Evolutionary conservation across 116 monocot species (phyloP), one percentile per base, ranked within the genome.

Genomic region (Posidonia oceanica): DNA sequence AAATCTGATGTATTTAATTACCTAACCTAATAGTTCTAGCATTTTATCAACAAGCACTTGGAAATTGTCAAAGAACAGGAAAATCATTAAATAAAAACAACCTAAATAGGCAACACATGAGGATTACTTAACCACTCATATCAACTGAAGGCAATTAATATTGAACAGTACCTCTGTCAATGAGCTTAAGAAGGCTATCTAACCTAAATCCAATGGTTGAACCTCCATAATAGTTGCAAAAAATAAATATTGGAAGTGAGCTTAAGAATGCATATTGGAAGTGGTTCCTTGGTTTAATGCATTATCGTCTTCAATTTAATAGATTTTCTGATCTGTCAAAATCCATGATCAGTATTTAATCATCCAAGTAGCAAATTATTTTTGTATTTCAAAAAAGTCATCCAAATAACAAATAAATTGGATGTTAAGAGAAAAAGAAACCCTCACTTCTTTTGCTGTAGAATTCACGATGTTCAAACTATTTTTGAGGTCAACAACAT

Each of bases 201-300:
- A 95, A 80, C 61, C 83, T 83, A 84, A 95, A 95, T 59, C 94
- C 94, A 72, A 95, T 75, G 15, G 94, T 91, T 70, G 91, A 83
- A 74, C 94, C 91, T 95, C 79, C 13, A 69, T 52, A 68, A 7
- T 29, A 29, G 29, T 29, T 29, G 29, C 29, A 29, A 29, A 29
- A 29, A 0, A 29, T 29, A 29, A 29, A 29, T 29, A 29, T 29
- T 29, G 29, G 29, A 29, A 29, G 29, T 29, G 29, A 29, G 29
- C 29, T 29, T 29, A 29, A 29, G 29, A 29, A 29, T 0, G 29
- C 29, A 29, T 29, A 29, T 29, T 29, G 29, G 29, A 29, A 29
- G 29, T 29, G 62, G 96, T 97, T 61, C 96, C 96, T 77, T 97
- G 96, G 78, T 97, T 97, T 52, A 97, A 69, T 91, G 91, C 96